Conservation (phyloP, 2,329 filamentous ascomycete species). For the Diaporthe ampelina region DNA sequence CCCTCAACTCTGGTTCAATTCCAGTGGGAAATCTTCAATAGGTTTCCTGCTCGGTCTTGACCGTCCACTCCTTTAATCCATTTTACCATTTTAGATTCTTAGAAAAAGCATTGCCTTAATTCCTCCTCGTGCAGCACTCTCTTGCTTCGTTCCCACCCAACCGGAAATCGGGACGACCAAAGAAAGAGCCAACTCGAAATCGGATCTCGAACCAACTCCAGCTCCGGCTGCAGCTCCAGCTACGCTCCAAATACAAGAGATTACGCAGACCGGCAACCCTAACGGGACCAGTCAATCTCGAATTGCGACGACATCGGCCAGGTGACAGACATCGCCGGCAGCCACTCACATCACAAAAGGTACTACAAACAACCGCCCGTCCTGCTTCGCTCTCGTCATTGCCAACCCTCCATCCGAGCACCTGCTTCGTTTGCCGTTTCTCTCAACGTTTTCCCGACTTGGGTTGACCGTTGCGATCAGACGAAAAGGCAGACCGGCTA, state of each 20-base stretch:
- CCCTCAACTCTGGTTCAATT: constrained; percentile 64
- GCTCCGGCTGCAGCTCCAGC: constrained; percentile 18
- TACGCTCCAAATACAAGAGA: constrained; percentile 6
- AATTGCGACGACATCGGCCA: constrained; percentile 12
- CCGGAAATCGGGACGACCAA: constrained; percentile 34
- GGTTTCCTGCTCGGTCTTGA: constrained; percentile 69
- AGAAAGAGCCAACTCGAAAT: constrained; percentile 10
- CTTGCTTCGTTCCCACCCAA: constrained; percentile 38
- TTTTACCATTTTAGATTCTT: constrained; percentile 43
- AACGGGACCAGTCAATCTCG: constrained; percentile 20
- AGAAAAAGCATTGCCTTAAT: constrained; percentile 44
- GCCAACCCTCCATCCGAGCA: constrained; percentile 20
- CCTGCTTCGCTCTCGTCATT: constrained; percentile 2
- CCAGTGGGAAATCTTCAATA: constrained; percentile 64
- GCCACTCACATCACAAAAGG: constrained; percentile 16
- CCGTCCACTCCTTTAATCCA: constrained; percentile 70
- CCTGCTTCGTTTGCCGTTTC: constrained; percentile 35
- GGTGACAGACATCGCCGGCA: constrained; percentile 23
- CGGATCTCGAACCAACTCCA: constrained; percentile 19
- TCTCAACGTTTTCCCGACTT: constrained; percentile 38
- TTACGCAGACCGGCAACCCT: background rate
- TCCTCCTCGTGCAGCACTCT: constrained; percentile 38
- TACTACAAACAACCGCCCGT: constrained; percentile 12
- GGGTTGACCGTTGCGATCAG: constrained; percentile 38
- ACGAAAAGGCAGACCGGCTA: constrained; percentile 47